Base-by-base conservation (phyloP, 2,329 filamentous ascomycete species). In the Penicillium frequentans region DNA sequence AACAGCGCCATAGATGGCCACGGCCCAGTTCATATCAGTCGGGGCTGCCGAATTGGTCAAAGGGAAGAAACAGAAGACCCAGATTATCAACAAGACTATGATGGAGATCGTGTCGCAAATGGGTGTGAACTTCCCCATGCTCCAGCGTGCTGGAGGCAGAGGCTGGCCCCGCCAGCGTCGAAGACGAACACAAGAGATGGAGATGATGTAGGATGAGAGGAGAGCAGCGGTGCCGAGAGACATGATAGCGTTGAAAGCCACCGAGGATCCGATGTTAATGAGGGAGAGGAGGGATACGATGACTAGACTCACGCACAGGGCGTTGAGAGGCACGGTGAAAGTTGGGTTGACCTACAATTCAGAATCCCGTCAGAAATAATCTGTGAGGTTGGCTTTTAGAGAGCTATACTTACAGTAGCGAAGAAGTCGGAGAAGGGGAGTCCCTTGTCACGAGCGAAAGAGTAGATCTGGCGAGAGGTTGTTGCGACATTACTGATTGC, bases 361-460 rank as follows among this genome's bases (percentile, higher is more conserved):
- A 33, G 5, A 4, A 10, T 0, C 23, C 24, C 24, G 19, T 56
- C 47, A 44, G 42, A 26, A n/a, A 42, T 33, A 14, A 31, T 23
- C 37, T 21, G 33, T 2, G 9, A 5, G 33, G 11, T 19, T 0
- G 3, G 5, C 6, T 13, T 19, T 13, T 9, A 21, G 21, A 27
- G 19, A 3, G n/a, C 4, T 24, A 9, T 5, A 44, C 55, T 44
- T 57, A 64, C 63, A 29, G 56, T 39, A 21, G 57, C 51, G 44
- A 64, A 64, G 35, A 59, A 52, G 2, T 58, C 49, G 21, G 68
- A 65, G 55, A 67, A 69, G 11, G 77, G 77, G 23, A 76, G 56
- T 2, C 75, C 77, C 26, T 70, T 66, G 58, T 79, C 77, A 43
- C 77, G 70, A 3, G 77, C 76, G 53, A 79, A 79, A 73, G n/a